Evolutionary conservation across 2,329 filamentous ascomycete genomes (phyloP), one percentile per base, ranked within the genome.

Genomic region (Monilinia polystroma): DNA sequence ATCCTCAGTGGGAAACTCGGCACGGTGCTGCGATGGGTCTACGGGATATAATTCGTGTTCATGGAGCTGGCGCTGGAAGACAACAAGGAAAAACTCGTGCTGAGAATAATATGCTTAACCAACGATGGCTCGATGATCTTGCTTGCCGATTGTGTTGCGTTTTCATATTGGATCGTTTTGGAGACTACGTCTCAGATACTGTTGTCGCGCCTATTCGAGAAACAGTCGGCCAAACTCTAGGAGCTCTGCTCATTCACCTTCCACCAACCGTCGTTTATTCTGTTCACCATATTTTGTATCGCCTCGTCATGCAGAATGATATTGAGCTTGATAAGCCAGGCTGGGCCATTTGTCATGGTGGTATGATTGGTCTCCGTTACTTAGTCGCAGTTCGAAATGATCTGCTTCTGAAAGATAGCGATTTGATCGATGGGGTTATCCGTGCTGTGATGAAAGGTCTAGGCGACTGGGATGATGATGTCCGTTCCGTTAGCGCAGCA

Each of bases 291-390:
- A 90, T 96, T 54, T 83, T 99, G 5, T 90, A 95, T 74, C 87
- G 90, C 49, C 90, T 99, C 81, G 93, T 98, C 49, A 95, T 97
- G 87, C 93, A 97, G 76, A 87, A 89, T 53, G 91, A 96, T 72
- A 81, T 95, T 29, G 85, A 87, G 49, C 81, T 93, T 32, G 87
- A 89, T 32, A 86, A 85, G 43, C 88, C 90, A 18, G 84, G 93
- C 41, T 99, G 95, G 95, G 92, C 96, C 68, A 91, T 97, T 49
- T 97, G 93, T 74, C 96, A 99, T 77, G 95, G 95, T 71, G 95
- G 95, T 69, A 99, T 99, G 95, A 93, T 98, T 57, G 95, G 95
- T 10, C 80, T 99, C 74, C 87, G 94, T 73, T 99, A 99, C 75
- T 87, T 99, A 57, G 95, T 99, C 41, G 95, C 95, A 11, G 92